Evolutionary conservation across 371 early-diverging fungal species (phyloP).

Genomic region (Apophysomyces variabilis): DNA sequence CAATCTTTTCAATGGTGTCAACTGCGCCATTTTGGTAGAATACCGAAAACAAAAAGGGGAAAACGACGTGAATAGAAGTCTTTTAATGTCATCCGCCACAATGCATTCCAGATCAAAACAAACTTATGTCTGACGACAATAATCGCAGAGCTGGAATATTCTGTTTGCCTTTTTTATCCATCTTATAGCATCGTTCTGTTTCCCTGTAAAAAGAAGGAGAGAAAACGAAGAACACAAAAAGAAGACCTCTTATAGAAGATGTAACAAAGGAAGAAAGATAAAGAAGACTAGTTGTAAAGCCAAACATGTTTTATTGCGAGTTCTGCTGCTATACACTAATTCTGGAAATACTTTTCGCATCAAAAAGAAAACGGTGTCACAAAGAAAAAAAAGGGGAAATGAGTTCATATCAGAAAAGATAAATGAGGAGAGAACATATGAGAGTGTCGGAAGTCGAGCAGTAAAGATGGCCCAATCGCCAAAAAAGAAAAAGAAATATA

Average conservation of each 20-base stretch:
- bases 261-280: constrained; percentile 16
- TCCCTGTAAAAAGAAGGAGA: neutral
- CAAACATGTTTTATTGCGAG: too few relatives aligned
- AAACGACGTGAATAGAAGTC: neutral
- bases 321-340: too few relatives aligned
- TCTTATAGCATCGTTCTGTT: neutral
- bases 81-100: constrained; percentile 5
- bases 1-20: constrained; percentile 49
- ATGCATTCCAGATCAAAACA: constrained; percentile 9
- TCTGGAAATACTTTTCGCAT: too few relatives aligned
- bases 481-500: too few relatives aligned
- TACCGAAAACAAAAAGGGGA: constrained; percentile 2
- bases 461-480: too few relatives aligned
- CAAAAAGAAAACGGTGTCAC: too few relatives aligned
- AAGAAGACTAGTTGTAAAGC: constrained; percentile 7
- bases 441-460: too few relatives aligned
- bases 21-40: constrained; percentile 24
- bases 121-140: neutral
- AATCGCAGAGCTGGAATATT: neutral
- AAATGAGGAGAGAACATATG: neutral
- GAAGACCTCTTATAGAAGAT: neutral
- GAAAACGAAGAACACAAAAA: neutral
- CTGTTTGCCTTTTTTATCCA: neutral
- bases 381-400: neutral
- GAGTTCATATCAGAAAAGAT: neutral